phyloP scores from a whole-genome alignment of 192 early-diverging fungal species.

The Haplosporangium gracile region DNA sequence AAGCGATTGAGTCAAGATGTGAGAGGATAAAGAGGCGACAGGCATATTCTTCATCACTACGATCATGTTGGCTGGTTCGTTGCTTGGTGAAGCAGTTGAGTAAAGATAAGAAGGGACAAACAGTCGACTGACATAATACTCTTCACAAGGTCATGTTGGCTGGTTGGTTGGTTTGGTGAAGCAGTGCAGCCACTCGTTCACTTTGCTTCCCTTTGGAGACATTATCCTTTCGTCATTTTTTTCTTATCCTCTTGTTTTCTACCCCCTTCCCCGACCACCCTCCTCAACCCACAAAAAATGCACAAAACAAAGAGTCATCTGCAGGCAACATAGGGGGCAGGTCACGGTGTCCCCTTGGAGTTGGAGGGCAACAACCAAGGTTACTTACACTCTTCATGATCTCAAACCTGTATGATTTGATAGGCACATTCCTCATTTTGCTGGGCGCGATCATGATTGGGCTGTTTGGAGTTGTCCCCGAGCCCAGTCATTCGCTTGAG shows the following conservation, averaged over 20 bases:
- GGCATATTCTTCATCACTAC: too few species aligned
- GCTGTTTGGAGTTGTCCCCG: slow-evolving; percentile 81
- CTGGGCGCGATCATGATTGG: slow-evolving; percentile 76
- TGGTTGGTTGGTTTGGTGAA: not conserved
- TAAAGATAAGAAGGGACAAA: too few species aligned
- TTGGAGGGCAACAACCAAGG: not conserved
- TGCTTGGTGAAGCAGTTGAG: too few species aligned
- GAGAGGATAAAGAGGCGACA: not conserved
- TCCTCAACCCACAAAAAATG: not conserved
- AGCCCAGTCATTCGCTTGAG: slow-evolving; percentile 75
- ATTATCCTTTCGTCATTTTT: not conserved
- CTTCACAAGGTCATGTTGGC: not conserved
- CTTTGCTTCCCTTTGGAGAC: not conserved
- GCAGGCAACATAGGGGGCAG: slow-evolving; percentile 5
- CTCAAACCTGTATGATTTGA: not conserved
- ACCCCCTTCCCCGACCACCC: not conserved
- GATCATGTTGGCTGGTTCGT: too few species aligned
- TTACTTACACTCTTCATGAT: not conserved
- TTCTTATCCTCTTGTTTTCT: not conserved
- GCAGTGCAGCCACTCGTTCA: not conserved
- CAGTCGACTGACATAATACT: not conserved
- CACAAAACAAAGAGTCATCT: slow-evolving; percentile 7
- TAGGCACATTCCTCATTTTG: slow-evolving; percentile 77
- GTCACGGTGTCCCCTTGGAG: not conserved
- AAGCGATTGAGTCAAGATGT: not conserved